A percentile compares a stretch with the other conserved stretches of the same genome.
Conservation (phyloP, 441 rosid species). For the Gossypium schwendimanii region DNA sequence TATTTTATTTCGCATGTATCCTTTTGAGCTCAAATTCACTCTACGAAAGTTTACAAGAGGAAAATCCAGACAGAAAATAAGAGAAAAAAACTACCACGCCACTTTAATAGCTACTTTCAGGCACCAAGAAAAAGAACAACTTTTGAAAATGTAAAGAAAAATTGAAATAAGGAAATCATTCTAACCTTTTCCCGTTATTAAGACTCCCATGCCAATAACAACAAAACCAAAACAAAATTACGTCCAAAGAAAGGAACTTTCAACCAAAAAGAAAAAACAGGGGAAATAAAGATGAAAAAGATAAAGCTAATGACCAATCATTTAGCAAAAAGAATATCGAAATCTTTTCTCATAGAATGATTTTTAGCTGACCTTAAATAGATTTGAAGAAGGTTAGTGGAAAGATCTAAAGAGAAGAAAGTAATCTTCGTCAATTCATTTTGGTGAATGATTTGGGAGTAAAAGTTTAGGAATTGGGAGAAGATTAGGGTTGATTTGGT, state of each 20-base stretch:
- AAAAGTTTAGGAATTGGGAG: too few relatives aligned
- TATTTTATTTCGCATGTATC: too few relatives aligned
- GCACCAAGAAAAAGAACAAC: too few relatives aligned
- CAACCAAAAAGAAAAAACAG: background rate
- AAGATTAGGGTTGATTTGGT: constrained; percentile 35
- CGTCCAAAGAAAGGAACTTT: background rate
- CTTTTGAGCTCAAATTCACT: too few relatives aligned
- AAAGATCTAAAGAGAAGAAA: background rate
- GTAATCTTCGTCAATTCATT: too few relatives aligned
- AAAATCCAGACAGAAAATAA: too few relatives aligned
- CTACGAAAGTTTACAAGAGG: too few relatives aligned
- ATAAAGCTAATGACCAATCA: background rate
- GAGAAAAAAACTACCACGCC: too few relatives aligned
- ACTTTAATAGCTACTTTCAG: too few relatives aligned
- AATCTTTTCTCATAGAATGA: background rate
- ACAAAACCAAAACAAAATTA: background rate
- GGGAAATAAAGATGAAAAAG: background rate
- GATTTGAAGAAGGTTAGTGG: background rate
- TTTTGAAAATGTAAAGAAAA: too few relatives aligned
- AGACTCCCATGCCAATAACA: background rate
- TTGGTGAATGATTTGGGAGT: too few relatives aligned
- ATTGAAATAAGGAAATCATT: background rate
- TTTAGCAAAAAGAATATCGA: background rate
- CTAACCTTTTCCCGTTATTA: background rate
- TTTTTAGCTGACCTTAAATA: constrained; percentile 8